Evolutionary conservation across 176 grass and related monocot species (phyloP), one percentile per base, ranked within the genome.

Genomic region (Rhynchospora breviuscula): DNA sequence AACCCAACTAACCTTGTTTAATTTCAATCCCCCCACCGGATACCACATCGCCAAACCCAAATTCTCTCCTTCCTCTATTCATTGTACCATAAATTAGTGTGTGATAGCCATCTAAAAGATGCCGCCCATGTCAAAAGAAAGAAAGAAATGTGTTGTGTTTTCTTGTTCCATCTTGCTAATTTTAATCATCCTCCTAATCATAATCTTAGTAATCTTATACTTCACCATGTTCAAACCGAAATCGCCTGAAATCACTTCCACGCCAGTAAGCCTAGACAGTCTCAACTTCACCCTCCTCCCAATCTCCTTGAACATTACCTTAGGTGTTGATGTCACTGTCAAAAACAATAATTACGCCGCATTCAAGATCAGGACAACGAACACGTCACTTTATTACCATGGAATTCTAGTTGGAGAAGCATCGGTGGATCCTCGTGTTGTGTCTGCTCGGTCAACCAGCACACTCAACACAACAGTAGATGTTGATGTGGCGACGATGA

Each of bases 311-410:
- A 83, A 65, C 53, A 0, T 88, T 3, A 80, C 85, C 1, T 87
- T 90, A 29, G 85, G 79, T 1, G 83, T 87, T 35, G 85, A 86
- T 26, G 80, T 97, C 76, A 64, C 76, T 72, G 79, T 92, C 18
- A 61, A 10, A 67, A 97, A 97, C 85, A 90, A 87, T 18, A 92
- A 91, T 89, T 60, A 83, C 56, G 71, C 90, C 10, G 81, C 81
- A 17, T 97, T 35, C 88, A 79, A 87, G 52, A 90, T 90, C 81
- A 81, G 83, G 14, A 15, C 61, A 11, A 26, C 78, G 40, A 71
- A 86, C 44, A 62, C 92, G 10, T 2, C 83, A 1, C 80, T 97
- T 76, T 89, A 75, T 67, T 97, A 97, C 84, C 92, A 83, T 82
- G 84, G 88, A 2, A 81, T 59, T n/a, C 25, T 61, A 11, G 92